Evolutionary conservation across 1,139 yeast species (phyloP).

Genomic region (Blastobotrys indianensis): DNA sequence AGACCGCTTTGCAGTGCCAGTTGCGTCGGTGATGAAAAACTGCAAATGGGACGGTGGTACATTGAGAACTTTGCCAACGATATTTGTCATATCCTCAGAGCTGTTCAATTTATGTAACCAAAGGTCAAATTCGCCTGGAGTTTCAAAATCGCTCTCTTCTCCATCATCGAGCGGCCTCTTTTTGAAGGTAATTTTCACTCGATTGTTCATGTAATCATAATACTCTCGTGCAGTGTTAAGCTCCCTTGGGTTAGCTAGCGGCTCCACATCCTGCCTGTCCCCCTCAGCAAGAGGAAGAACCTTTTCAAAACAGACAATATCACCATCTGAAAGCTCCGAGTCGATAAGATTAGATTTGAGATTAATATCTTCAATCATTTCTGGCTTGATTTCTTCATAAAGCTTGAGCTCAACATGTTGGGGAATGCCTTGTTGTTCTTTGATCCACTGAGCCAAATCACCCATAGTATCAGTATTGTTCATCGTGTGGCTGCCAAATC

Average conservation of each 20-base stretch:
- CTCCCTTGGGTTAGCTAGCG: constrained; percentile 4
- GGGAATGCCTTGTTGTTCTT: constrained; percentile 43
- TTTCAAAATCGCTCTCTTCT: constrained; percentile 40
- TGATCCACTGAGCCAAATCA: constrained; percentile 42
- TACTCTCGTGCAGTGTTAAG: constrained; percentile 42
- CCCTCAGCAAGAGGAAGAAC: constrained; percentile 23
- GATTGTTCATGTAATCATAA: constrained; percentile 59
- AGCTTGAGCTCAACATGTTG: constrained; percentile 40
- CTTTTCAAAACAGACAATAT: constrained; percentile 60
- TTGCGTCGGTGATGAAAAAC: constrained; percentile 39
- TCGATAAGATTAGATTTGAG: constrained; percentile 46
- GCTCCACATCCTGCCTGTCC: constrained; percentile 13
- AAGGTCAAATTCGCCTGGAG: constrained; percentile 43
- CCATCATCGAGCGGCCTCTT: constrained; percentile 31
- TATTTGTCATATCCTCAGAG: constrained; percentile 54
- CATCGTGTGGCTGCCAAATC: constrained; percentile 59
- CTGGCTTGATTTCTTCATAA: constrained; percentile 68
- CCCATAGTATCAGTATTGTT: constrained; percentile 45
- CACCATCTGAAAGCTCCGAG: constrained; percentile 72
- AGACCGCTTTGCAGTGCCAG: constrained; percentile 36
- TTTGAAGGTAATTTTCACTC: constrained; percentile 59
- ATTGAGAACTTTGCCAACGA: constrained; percentile 48
- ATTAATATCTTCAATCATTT: constrained; percentile 49
- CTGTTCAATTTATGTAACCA: constrained; percentile 64
- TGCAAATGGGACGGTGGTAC: constrained; percentile 62